Conservation (phyloP, 108 stramenopile genomes). For the Skeletonema costatum region DNA sequence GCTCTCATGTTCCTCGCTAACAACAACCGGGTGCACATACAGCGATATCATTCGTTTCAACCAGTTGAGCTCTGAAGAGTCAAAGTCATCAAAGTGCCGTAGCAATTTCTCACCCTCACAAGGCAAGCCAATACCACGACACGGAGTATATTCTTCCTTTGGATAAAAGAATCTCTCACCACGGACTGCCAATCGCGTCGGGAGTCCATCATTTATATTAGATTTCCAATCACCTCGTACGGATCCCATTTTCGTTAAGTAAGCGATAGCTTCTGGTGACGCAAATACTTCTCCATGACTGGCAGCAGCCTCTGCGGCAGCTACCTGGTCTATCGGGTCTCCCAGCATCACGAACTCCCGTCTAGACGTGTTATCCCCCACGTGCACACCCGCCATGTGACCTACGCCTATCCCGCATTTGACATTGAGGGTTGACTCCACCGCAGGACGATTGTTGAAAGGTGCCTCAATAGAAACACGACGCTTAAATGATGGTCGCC, state of each 20-base stretch:
- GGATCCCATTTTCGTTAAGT: constrained; percentile 16
- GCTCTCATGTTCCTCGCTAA: constrained; percentile 59
- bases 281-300: constrained; percentile 48
- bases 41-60: constrained; percentile 63
- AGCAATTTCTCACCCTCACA: constrained; percentile 22
- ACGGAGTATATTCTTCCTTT: constrained; percentile 6
- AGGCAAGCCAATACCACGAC: constrained; percentile 15
- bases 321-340: constrained; percentile 64
- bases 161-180: constrained; percentile 23
- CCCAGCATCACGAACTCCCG: constrained; percentile 59
- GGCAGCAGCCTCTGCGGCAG: constrained; percentile 44
- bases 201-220: constrained; percentile 4
- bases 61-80: constrained; percentile 37
- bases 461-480: constrained; percentile 7
- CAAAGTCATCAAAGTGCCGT: constrained; percentile 38
- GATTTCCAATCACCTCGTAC: constrained; percentile 12
- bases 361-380: constrained; percentile 36
- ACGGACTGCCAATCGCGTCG: constrained; percentile 24
- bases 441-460: background rate
- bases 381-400: constrained; percentile 44
- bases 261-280: constrained; percentile 34
- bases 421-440: constrained; percentile 55
- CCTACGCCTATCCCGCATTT: constrained; percentile 67
- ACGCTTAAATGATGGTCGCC: constrained; percentile 10
- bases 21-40: constrained; percentile 83